These are phyloP conservation scores for Trichothecium sympodiale DNA, from an alignment of 2,329 filamentous ascomycete species.

Conservation along the genomic window DNA sequence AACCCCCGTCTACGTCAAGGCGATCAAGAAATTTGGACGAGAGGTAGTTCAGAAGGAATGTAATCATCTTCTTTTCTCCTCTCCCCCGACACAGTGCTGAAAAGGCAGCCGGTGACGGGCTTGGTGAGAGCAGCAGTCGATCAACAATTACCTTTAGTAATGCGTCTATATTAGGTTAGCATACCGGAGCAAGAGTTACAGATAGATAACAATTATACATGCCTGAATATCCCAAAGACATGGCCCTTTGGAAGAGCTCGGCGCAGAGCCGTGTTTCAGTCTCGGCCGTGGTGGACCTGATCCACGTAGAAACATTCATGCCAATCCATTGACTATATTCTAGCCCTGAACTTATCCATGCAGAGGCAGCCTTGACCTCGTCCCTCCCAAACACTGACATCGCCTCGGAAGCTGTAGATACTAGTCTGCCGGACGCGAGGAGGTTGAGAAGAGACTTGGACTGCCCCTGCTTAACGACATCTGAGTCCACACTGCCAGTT, in stretches of 20 bases:
- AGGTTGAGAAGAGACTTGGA: conserved; percentile 28
- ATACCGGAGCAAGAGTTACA: not conserved
- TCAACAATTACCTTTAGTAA: conserved; percentile 25
- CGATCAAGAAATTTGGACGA: conserved; percentile 31
- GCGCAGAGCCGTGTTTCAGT: conserved; percentile 30
- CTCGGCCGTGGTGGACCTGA: conserved; percentile 16
- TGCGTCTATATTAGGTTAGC: conserved; percentile 23
- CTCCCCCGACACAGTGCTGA: conserved; percentile 9
- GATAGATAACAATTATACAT: conserved; percentile 11
- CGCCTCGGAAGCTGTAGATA: conserved; percentile 44
- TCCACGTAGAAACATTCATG: conserved; percentile 43
- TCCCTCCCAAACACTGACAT: conserved; percentile 33
- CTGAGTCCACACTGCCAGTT: conserved; percentile 10
- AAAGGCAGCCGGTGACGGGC: conserved; percentile 4
- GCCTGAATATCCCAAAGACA: conserved; percentile 67
- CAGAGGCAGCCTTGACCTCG: conserved; percentile 9
- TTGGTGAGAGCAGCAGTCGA: conserved; percentile 22
- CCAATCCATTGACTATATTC: conserved; percentile 65
- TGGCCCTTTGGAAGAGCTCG: conserved; percentile 43
- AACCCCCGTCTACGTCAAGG: conserved; percentile 18
- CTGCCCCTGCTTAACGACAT: conserved; percentile 17
- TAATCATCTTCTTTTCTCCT: conserved; percentile 14
- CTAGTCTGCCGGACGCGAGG: conserved; percentile 35
- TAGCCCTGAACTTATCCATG: conserved; percentile 55
- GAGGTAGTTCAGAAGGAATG: conserved; percentile 25